Evolutionary conservation across 83 land plant species (phyloP), one percentile per base, ranked within the genome.

Genomic region (Diphasiastrum complanatum): DNA sequence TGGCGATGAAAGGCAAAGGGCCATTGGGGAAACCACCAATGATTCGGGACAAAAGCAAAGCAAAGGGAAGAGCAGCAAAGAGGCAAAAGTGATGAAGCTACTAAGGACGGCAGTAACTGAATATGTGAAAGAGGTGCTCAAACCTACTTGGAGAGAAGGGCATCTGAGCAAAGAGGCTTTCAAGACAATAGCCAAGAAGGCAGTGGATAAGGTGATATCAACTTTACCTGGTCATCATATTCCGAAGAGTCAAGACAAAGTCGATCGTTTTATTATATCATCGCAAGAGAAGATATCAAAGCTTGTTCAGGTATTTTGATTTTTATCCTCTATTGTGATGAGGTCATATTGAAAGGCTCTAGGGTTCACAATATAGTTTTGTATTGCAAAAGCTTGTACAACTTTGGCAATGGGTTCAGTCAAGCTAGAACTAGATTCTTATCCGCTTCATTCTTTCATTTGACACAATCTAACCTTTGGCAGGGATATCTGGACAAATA

Each of bases 141-240:
- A 41, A 41, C 45, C 45, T 14, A 41, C 45, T 41, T 41, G 45
- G 45, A 41, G 45, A 41, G 45, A 41, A 14, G 45, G 45, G n/a
- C 45, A 41, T 14, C 45, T 41, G 0, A 41, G 45, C 45, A 41
- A 41, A 41, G 45, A 41, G 45, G 45, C 45, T 14, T 41, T 41
- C 18, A 41, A 41, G n/a, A 41, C 45, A 14, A 41, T 41, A 0
- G 45, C 45, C 12, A 41, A 18, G n/a, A 41, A 41, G 1, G 45
- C 45, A 1, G 45, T 41, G 45, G 45, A 41, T 41, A 41, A 41
- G n/a, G 45, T 41, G 45, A 41, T 41, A 18, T 14, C n/a, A 14
- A 18, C 45, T 41, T 41, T 41, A 18, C 12, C 12, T 14, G n/a
- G 45, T 41, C 45, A 41, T 18, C 45, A 41, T 14, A 41, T 41